A percentile compares a stretch with the other conserved stretches of the same genome.
Conservation (phyloP, 2,329 filamentous ascomycete genomes). For the Ophiobolus disseminans region DNA sequence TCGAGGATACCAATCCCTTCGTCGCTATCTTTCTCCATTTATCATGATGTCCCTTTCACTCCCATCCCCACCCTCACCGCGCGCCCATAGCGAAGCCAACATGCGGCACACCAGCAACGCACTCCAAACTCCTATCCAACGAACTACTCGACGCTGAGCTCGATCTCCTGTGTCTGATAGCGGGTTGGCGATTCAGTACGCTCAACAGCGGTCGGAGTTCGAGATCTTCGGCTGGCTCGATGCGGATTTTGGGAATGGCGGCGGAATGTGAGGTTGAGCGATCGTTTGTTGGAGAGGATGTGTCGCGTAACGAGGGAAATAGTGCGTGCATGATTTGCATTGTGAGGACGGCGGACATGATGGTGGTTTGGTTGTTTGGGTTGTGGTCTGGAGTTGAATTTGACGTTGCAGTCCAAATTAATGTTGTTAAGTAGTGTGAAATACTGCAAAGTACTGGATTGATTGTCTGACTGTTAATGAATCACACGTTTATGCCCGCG, state of each 20-base stretch:
- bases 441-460: background rate
- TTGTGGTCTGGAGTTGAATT: background rate
- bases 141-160: slow-evolving; percentile 4
- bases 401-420: background rate
- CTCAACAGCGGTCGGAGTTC: slow-evolving; percentile 6
- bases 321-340: slow-evolving; percentile 12
- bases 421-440: background rate
- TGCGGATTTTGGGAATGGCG: background rate
- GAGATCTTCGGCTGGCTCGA: slow-evolving; percentile 6
- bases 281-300: background rate
- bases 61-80: background rate
- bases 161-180: background rate
- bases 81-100: background rate
- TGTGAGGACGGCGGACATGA: slow-evolving; percentile 10
- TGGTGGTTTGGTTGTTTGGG: background rate
- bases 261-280: background rate
- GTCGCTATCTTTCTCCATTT: no score
- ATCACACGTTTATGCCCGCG: background rate
- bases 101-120: slow-evolving; percentile 3
- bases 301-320: slow-evolving; percentile 7
- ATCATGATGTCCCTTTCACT: no score
- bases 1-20: no score
- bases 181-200: slow-evolving; percentile 1
- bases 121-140: slow-evolving; percentile 1
- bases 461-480: background rate